These are phyloP conservation scores for Lotmaria passim DNA, from an alignment of 208 protist species.

Conservation along the genomic window DNA sequence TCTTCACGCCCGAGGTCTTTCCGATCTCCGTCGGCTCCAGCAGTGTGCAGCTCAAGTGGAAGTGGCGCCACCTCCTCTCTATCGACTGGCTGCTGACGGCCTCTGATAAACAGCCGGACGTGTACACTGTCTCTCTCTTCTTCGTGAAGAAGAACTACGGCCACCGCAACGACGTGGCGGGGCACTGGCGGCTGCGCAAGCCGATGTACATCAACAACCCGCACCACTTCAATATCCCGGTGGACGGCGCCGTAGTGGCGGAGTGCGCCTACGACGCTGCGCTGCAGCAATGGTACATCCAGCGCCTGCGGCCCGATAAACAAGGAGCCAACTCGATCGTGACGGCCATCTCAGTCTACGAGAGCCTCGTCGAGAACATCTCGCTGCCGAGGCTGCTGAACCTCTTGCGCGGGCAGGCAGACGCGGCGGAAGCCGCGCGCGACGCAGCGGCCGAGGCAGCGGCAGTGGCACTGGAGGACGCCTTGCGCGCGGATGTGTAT, in stretches of 20 bases:
- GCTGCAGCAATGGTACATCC: conserved; percentile 58
- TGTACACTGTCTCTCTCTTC: conserved; percentile 64
- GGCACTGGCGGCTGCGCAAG: conserved; percentile 56
- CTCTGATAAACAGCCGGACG: conserved; percentile 26
- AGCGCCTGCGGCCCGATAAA: conserved; percentile 70
- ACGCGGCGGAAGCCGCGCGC: neutral
- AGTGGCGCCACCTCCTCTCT: conserved; percentile 76
- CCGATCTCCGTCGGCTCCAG: conserved; percentile 61
- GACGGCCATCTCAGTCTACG: conserved; percentile 80
- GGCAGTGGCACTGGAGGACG: conserved; percentile 17
- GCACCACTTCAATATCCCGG: conserved; percentile 41
- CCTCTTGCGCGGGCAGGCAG: conserved; percentile 23
- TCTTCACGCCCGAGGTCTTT: conserved; percentile 82
- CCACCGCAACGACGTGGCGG: conserved; percentile 57
- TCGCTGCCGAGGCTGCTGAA: conserved; percentile 44
- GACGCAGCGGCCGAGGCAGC: neutral
- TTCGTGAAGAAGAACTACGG: conserved; percentile 75
- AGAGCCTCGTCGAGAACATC: conserved; percentile 77
- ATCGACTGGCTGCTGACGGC: conserved; percentile 70
- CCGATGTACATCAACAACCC: conserved; percentile 61
- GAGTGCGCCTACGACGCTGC: conserved; percentile 66
- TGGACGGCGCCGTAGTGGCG: conserved; percentile 42
- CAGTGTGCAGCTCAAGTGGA: conserved; percentile 81
- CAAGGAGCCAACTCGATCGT: conserved; percentile 78
- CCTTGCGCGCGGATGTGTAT: neutral